Evolutionary conservation across 148 eudicot genomes (phyloP).

Genomic region (Rhododendron molle): DNA sequence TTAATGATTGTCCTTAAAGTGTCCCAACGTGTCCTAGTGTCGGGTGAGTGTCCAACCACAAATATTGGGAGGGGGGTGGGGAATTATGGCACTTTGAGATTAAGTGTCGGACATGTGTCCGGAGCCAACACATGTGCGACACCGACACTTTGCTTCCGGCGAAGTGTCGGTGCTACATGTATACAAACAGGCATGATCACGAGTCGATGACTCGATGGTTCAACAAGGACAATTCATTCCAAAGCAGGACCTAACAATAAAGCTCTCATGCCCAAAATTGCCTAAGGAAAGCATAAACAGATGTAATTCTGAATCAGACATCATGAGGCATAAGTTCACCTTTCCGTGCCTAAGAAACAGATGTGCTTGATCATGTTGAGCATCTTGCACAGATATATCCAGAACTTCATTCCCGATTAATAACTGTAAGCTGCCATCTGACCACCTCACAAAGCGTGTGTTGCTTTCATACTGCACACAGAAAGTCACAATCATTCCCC

Average conservation of each 20-base stretch:
- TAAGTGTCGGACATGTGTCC: too few relatives aligned
- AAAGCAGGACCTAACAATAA: background rate
- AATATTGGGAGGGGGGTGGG: too few relatives aligned
- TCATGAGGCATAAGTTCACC: constrained; percentile 30
- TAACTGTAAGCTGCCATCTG: constrained; percentile 94
- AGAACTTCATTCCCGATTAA: constrained; percentile 95
- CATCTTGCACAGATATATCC: constrained; percentile 93
- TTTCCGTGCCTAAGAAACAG: constrained; percentile 88
- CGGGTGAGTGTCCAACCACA: too few relatives aligned
- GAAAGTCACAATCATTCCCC: constrained; percentile 2
- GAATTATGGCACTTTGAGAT: too few relatives aligned
- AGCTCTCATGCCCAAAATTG: background rate
- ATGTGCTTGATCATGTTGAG: constrained; percentile 91
- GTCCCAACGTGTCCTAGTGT: too few relatives aligned
- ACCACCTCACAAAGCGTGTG: constrained; percentile 97
- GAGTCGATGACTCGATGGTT: background rate
- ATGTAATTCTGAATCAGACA: background rate
- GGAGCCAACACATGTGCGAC: too few relatives aligned
- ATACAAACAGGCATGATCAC: background rate
- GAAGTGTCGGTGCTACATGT: background rate
- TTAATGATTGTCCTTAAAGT: too few relatives aligned
- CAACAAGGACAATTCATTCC: background rate
- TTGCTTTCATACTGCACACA: constrained; percentile 83
- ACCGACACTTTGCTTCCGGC: too few relatives aligned
- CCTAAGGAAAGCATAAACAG: background rate